Evolutionary conservation across 2,329 filamentous ascomycete species (phyloP), one percentile per base, ranked within the genome.

Genomic region (Exophiala mesophila): DNA sequence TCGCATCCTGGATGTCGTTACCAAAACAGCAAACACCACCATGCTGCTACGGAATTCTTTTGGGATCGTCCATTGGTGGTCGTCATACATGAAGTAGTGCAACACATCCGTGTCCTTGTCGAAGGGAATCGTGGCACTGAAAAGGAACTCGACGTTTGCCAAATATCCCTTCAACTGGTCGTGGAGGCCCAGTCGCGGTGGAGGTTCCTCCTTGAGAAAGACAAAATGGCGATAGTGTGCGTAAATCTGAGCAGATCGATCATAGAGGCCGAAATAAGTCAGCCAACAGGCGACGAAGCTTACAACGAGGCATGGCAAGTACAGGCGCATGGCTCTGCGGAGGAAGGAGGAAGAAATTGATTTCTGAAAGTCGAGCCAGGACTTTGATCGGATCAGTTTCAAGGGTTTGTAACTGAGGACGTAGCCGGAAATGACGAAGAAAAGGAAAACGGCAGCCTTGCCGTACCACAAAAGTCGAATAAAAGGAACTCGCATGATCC

Each of bases 401-500:
- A 67, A 49, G 3, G 63, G 63, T 40, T 64, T 65, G 42, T 63
- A 63, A 15, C 67, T 69, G 24, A 71, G 57, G n/a, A 69, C 67
- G 43, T 71, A 71, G 37, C 68, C 68, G 7, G 67, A 70, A 18
- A 71, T 63, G 24, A 71, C 63, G 50, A 71, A 71, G 56, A 71
- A 71, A 18, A 71, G 63, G 36, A 63, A 61, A 9, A 71, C 68
- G 6, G 36, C 31, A 15, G 46, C 45, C 28, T 41, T 39, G 28
- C 49, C 49, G 19, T 45, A 43, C 33, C 36, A 50, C 12, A 41
- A 16, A 10, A 46, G 44, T 5, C 44, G 44, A 24, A 44, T 47
- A 24, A 44, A 47, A 10, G 39, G 40, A 2, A 43, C 39, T 16
- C 44, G 23, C 39, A 39, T 44, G 23, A 47, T 28, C 39, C 39